Conservation (phyloP, 176 grass and related monocot genomes). For the Cenchrus americanus region DNA sequence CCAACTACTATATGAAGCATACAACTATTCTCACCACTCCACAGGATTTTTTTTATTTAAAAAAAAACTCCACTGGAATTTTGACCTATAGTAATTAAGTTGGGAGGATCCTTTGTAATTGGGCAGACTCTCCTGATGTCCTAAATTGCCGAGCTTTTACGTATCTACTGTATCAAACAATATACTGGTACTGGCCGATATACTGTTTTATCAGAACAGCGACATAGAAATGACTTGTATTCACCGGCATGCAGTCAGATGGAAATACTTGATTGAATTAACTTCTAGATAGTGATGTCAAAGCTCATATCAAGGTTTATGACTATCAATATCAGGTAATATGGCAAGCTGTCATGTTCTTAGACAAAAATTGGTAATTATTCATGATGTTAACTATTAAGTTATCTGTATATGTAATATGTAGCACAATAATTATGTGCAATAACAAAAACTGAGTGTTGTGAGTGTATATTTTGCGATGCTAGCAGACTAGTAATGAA, state of each 20-base stretch:
- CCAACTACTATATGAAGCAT: background rate
- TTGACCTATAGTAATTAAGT: background rate
- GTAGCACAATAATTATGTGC: background rate
- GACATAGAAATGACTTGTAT: background rate
- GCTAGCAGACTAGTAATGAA: background rate
- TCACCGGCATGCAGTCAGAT: background rate
- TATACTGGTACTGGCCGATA: background rate
- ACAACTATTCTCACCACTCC: background rate
- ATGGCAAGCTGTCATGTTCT: background rate
- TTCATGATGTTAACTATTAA: background rate
- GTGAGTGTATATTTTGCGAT: background rate
- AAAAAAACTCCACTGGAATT: background rate
- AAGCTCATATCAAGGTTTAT: background rate
- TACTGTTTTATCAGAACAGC: background rate
- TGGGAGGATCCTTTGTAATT: background rate
- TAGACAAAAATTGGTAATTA: background rate
- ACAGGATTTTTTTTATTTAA: background rate
- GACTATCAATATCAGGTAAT: background rate
- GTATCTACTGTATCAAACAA: background rate
- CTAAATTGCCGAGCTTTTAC: background rate
- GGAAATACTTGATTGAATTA: background rate
- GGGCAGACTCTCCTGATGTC: background rate
- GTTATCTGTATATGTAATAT: background rate
- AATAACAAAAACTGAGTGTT: background rate
- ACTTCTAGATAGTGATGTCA: background rate